Percentiles rank a stretch among this genome's conserved stretches.
These are phyloP conservation scores for Groenewaldozyma auringiensis DNA, from an alignment of 1,139 yeast species.

Conservation along the genomic window DNA sequence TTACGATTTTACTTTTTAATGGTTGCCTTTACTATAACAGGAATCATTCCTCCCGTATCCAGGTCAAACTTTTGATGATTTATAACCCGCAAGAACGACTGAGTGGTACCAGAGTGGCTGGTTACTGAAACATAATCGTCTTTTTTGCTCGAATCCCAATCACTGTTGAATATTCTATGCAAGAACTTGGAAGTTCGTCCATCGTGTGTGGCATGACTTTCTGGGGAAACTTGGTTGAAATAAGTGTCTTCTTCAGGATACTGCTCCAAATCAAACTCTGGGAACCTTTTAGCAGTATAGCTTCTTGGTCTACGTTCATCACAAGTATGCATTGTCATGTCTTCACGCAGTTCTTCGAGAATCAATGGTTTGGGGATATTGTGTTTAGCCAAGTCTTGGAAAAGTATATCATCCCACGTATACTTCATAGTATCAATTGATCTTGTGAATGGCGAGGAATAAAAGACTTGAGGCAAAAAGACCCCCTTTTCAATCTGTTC, in stretches of 20 bases:
- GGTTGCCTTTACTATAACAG: slow-evolving; percentile 40
- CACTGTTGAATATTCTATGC: slow-evolving; percentile 38
- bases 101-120: slow-evolving; percentile 56
- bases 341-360: slow-evolving; percentile 55
- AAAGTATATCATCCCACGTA: slow-evolving; percentile 48
- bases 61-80: slow-evolving; percentile 50
- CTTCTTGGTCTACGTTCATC: slow-evolving; percentile 47
- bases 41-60: slow-evolving; percentile 62
- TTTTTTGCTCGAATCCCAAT: slow-evolving; percentile 17
- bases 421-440: slow-evolving; percentile 49
- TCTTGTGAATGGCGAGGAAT: slow-evolving; percentile 58
- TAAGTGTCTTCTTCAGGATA: slow-evolving; percentile 36
- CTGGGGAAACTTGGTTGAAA: slow-evolving; percentile 39
- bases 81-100: slow-evolving; percentile 45
- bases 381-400: slow-evolving; percentile 8
- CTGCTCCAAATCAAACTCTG: slow-evolving; percentile 34
- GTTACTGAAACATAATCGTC: slow-evolving; percentile 42
- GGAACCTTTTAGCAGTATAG: slow-evolving; percentile 36
- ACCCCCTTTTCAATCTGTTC: slow-evolving; percentile 41
- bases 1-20: neutral
- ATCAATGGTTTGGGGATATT: slow-evolving; percentile 34
- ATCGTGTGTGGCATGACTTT: slow-evolving; percentile 43
- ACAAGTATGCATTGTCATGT: slow-evolving; percentile 60
- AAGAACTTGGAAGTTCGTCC: slow-evolving; percentile 44
- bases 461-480: slow-evolving; percentile 48